These are phyloP conservation scores for Pseudophaeomoniella oleicola DNA, from an alignment of 2,329 filamentous ascomycete genomes.

Conservation along the genomic window DNA sequence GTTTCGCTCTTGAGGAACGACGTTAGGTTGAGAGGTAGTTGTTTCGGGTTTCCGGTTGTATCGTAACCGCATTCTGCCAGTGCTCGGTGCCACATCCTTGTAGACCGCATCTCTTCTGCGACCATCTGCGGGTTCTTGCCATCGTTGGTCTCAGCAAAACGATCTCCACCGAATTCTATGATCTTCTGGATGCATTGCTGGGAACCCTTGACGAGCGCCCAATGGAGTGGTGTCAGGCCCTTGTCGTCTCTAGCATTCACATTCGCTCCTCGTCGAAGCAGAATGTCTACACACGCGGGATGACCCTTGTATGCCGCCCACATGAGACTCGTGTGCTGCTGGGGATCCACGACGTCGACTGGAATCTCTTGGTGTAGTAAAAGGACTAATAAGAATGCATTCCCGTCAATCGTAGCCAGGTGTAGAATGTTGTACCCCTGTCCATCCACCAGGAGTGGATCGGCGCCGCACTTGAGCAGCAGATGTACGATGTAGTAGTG, in stretches of 20 bases:
- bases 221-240: constrained; percentile 88
- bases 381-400: constrained; percentile 75
- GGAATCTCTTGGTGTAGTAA: constrained; percentile 91
- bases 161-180: constrained; percentile 86
- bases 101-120: constrained; percentile 79
- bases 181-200: constrained; percentile 82
- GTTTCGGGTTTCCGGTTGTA: constrained; percentile 56
- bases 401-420: constrained; percentile 92
- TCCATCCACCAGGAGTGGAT: constrained; percentile 79
- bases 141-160: constrained; percentile 75
- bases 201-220: constrained; percentile 89
- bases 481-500: constrained; percentile 95
- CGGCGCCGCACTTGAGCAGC: constrained; percentile 77
- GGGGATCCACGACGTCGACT: constrained; percentile 77
- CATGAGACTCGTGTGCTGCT: constrained; percentile 91
- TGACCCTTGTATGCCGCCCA: constrained; percentile 98
- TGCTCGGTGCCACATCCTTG: constrained; percentile 66
- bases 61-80: constrained; percentile 75
- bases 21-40: constrained; percentile 57
- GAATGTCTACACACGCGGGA: constrained; percentile 79
- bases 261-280: constrained; percentile 87
- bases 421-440: constrained; percentile 98
- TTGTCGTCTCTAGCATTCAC: constrained; percentile 83
- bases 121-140: constrained; percentile 83
- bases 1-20: constrained; percentile 59